phyloP scores from a whole-genome alignment of 2,329 filamentous ascomycete genomes.

The Sclerotinia sclerotiorum region DNA sequence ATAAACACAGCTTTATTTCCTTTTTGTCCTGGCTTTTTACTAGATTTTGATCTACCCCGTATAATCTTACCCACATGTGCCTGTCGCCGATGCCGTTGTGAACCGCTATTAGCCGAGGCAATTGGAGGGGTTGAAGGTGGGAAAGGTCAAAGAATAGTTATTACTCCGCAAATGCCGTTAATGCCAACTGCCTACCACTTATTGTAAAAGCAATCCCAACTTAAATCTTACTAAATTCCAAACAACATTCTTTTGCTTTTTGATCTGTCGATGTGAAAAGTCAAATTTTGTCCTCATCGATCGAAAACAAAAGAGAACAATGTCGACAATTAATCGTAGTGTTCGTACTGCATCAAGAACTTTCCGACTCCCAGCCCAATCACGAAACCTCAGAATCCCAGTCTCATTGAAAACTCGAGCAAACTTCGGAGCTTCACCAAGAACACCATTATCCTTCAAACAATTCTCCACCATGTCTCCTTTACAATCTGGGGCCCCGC shows the following conservation, averaged over 20 bases:
- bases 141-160: constrained; percentile 5
- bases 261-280: neutral
- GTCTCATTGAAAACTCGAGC: constrained; percentile 33
- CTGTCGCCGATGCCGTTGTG: neutral
- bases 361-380: constrained; percentile 36
- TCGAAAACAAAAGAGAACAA: constrained; percentile 26
- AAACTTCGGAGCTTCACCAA: constrained; percentile 29
- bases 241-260: neutral
- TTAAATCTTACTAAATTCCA: neutral
- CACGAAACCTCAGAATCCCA: constrained; percentile 35
- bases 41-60: neutral
- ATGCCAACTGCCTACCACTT: neutral
- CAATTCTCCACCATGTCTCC: constrained; percentile 43
- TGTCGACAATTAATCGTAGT: constrained; percentile 40
- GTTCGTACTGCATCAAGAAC: constrained; percentile 38
- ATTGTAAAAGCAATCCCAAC: neutral
- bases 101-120: constrained; percentile 21
- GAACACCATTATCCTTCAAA: constrained; percentile 30
- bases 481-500: constrained; percentile 46
- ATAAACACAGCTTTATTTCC: neutral
- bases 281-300: neutral
- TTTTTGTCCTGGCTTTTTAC: neutral
- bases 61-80: neutral
- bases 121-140: constrained; percentile 5
- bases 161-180: neutral